Evolutionary conservation across 2,329 filamentous ascomycete genomes (phyloP), one percentile per base, ranked within the genome.

Genomic region (Talaromyces islandicus): DNA sequence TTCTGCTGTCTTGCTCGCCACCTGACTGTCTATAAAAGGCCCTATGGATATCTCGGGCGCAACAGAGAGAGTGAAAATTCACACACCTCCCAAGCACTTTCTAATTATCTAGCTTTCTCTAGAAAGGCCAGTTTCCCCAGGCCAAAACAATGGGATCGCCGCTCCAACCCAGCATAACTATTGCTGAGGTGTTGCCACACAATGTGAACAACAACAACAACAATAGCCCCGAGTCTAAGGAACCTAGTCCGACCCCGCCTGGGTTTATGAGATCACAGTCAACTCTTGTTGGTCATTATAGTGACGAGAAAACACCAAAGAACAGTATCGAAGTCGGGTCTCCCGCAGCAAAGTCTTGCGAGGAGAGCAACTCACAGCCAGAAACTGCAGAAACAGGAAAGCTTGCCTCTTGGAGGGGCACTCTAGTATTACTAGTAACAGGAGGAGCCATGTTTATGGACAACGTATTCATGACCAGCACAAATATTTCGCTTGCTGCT

Each of bases 401-500:
- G 1, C 65, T 77, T 12, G 66, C 59, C 3, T 77, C 74, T 11
- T 75, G 75, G 72, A 69, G 73, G 48, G 76, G 76, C 1, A 66
- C 67, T 7, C 61, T 76, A 61, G 72, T 78, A 27, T 64, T 78
- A 32, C 59, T 76, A 21, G 71, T 74, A 21, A 78, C 76, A 3
- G 77, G 74, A 29, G 75, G 75, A 51, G 75, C 76, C 7, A 76
- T 78, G 54, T 70, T 78, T 41, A 71, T 78, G 52, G 76, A 78
- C 56, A 78, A 78, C 61, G 73, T 78, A 17, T 78, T 77, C 62
- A 78, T 78, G 74, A 76, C 74, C 1, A 72, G 73, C 29, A 69
- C 75, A 19, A 78, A 77, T 51, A 75, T 77, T 57, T 73, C 74
- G 2, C 61, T 78, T 25, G 73, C 75, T 0, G 74, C 75, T 1